These are phyloP conservation scores for Pyrus betulifolia DNA, from an alignment of 306 rosid genomes.

Conservation along the genomic window DNA sequence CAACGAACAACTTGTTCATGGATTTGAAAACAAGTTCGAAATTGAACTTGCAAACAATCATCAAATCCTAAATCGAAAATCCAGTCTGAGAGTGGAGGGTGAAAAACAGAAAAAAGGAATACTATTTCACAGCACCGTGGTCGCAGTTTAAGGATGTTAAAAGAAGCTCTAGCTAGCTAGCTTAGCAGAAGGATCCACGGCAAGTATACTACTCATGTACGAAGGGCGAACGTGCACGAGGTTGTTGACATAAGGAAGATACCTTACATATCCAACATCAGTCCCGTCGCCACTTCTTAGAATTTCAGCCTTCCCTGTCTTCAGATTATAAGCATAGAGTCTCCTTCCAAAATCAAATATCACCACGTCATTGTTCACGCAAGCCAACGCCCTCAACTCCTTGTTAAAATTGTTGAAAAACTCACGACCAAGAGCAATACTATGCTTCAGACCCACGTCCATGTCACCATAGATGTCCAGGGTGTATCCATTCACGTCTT, in stretches of 20 bases:
- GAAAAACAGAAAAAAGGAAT: not conserved
- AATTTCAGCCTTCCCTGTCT: not conserved
- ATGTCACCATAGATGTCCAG: conserved; percentile 25
- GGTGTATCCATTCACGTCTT: not conserved
- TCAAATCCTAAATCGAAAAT: not conserved
- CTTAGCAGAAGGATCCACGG: conserved; percentile 1
- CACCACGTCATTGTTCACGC: conserved; percentile 20
- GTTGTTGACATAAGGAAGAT: conserved; percentile 35
- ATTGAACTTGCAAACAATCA: not conserved
- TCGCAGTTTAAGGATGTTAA: not conserved
- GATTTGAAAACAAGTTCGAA: not conserved
- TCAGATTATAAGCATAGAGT: conserved; percentile 14
- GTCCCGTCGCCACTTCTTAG: not conserved
- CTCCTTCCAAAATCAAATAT: conserved; percentile 1
- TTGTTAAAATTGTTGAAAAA: not conserved
- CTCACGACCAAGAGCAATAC: conserved; percentile 1
- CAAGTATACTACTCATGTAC: not conserved
- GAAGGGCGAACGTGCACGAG: not conserved
- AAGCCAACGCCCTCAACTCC: conserved; percentile 16
- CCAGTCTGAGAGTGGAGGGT: not conserved
- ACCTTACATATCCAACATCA: not conserved
- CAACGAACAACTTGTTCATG: not conserved
- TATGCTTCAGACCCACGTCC: conserved; percentile 21
- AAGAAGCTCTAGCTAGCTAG: not conserved
- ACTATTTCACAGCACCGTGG: not conserved